These are phyloP conservation scores for Rhizoclosmatium sp. DNA, from an alignment of 192 early-diverging fungal species.

Conservation along the genomic window DNA sequence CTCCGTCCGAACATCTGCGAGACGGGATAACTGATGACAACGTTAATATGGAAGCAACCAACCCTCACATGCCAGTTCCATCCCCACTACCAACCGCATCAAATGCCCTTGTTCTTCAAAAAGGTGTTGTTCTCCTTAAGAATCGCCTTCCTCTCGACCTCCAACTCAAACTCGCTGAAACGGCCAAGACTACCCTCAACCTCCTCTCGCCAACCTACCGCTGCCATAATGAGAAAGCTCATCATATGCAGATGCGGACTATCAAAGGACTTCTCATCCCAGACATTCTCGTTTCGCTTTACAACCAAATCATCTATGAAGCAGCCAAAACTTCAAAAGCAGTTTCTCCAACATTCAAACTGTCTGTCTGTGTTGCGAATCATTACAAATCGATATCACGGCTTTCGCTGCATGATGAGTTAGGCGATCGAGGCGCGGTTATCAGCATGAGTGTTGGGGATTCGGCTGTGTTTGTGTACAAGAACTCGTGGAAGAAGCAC, in stretches of 20 bases:
- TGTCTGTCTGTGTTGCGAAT: neutral
- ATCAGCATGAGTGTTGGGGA: neutral
- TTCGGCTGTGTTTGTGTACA: neutral
- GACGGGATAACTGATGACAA: too few species aligned
- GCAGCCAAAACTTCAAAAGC: neutral
- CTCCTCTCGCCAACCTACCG: neutral
- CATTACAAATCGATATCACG: neutral
- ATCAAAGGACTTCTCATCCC: neutral
- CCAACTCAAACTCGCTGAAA: neutral
- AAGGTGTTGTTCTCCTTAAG: neutral
- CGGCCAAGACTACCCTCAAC: neutral
- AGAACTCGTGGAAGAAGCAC: neutral
- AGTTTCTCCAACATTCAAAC: neutral
- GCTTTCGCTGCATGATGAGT: slow-evolving; percentile 21
- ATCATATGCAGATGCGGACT: slow-evolving; percentile 7
- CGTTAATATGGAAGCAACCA: neutral
- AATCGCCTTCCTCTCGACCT: neutral
- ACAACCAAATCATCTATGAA: neutral
- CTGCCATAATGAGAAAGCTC: slow-evolving; percentile 1
- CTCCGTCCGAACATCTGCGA: too few species aligned
- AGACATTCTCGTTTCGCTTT: neutral
- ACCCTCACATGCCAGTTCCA: neutral
- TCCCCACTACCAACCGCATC: neutral
- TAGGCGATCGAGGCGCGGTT: neutral
- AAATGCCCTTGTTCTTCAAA: neutral